Conservation (phyloP, 1,284 basidiomycete species). For the Somion occarium region DNA sequence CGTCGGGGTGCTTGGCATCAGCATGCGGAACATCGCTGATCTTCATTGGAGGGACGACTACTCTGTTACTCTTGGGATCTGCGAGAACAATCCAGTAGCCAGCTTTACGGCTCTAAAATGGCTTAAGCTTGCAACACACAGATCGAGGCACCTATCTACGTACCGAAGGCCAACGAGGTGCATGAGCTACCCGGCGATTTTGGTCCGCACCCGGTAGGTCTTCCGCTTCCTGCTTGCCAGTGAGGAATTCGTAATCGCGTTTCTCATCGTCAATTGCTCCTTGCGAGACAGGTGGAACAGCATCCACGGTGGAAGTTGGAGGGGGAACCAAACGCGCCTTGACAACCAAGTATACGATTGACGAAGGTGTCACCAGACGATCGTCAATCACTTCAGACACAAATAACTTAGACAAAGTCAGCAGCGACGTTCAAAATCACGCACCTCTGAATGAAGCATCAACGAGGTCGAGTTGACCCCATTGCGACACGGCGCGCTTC, state of each 20-base stretch:
- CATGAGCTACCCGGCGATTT: slow-evolving; percentile 72
- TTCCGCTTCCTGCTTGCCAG: slow-evolving; percentile 58
- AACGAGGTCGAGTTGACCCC: slow-evolving; percentile 81
- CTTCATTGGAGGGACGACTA: slow-evolving; percentile 89
- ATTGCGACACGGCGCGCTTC: slow-evolving; percentile 64
- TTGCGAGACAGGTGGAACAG: slow-evolving; percentile 47
- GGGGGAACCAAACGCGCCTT: slow-evolving; percentile 73
- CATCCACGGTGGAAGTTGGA: slow-evolving; percentile 27
- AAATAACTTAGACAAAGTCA: slow-evolving; percentile 4
- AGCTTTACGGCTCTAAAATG: slow-evolving; percentile 70
- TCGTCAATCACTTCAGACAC: slow-evolving; percentile 85
- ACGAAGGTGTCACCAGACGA: slow-evolving; percentile 80
- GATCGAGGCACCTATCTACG: slow-evolving; percentile 23
- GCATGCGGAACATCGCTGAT: slow-evolving; percentile 79
- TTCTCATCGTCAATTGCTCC: slow-evolving; percentile 49
- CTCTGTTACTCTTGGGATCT: slow-evolving; percentile 85
- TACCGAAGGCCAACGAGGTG: slow-evolving; percentile 88
- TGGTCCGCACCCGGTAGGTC: slow-evolving; percentile 38
- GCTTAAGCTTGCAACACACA: slow-evolving; percentile 3
- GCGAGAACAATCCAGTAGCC: slow-evolving; percentile 91
- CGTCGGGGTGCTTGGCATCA: slow-evolving; percentile 48
- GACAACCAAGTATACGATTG: slow-evolving; percentile 86
- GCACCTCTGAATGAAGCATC: slow-evolving; percentile 86
- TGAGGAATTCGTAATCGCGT: slow-evolving; percentile 65
- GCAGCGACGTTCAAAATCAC: slow-evolving; percentile 15